Evolutionary conservation across 2,329 filamentous ascomycete species (phyloP), one percentile per base, ranked within the genome.

Genomic region (Hymenoscyphus albidus): DNA sequence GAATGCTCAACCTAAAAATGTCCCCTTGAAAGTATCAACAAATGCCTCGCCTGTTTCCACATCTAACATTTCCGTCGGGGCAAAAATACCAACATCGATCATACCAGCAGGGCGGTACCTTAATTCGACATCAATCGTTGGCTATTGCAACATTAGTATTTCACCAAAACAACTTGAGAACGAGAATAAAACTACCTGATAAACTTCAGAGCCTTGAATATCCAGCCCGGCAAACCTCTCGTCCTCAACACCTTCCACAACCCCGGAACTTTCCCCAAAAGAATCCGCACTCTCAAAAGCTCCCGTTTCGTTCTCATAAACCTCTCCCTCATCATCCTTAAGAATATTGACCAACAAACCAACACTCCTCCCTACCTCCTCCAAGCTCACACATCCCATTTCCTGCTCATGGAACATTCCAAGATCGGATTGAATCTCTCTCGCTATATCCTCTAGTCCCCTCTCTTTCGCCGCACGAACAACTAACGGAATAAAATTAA

Each of bases 281-380:
- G 62, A 62, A 22, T 66, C 65, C 3, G 68, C 44, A 6, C 59
- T n/a, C 18, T 42, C 56, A 63, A 68, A 71, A 5, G 56, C 63
- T n/a, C 18, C 32, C 16, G 65, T 39, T n/a, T 56, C 2, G 35
- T 35, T 61, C 27, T 18, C 3, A 9, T 13, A 10, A 56, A 40
- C n/a, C 18, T 51, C 32, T 6, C 10, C 16, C 14, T 22, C n/a
- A 2, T 63, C 42, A 58, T 63, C 56, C 56, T 73, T 86, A 18
- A 96, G 76, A 69, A 96, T 95, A 74, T 97, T 97, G 71, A 97
- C 86, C 77, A 91, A 94, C 0, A 84, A 87, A 70, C 90, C 84
- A 0, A 96, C 76, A 62, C 76, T 80, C 1, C 92, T 77, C 0
- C 89, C 89, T 0, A 97, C 88, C 74, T 96, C 88, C 78, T 85